Conservation (phyloP, 805 yeast genomes). For the Sugiyamaella marilandica region DNA sequence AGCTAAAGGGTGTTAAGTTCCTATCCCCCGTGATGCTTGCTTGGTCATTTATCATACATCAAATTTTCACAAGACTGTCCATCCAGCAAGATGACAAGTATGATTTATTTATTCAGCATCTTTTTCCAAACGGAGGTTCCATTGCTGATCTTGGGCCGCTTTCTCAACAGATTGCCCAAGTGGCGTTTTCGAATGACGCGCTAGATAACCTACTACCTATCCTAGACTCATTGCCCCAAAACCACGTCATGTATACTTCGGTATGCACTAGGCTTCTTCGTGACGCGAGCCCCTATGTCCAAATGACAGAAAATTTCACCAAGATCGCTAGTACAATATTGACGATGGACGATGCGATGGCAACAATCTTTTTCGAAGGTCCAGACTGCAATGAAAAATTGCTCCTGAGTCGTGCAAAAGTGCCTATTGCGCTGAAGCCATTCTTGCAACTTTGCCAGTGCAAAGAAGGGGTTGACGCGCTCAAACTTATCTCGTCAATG, state of each 20-base stretch:
- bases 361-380: constrained; percentile 44
- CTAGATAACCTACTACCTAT: constrained; percentile 4
- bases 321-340: constrained; percentile 41
- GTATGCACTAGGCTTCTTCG: constrained; percentile 23
- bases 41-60: constrained; percentile 28
- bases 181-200: constrained; percentile 11
- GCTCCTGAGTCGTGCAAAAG: constrained; percentile 61
- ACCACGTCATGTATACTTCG: constrained; percentile 9
- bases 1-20: constrained; percentile 2
- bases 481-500: constrained; percentile 53
- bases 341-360: constrained; percentile 40
- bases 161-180: neutral
- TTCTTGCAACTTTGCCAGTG: constrained; percentile 52
- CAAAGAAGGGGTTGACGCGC: constrained; percentile 59
- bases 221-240: constrained; percentile 5
- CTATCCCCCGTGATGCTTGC: constrained; percentile 22
- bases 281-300: constrained; percentile 46
- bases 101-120: neutral
- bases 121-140: neutral
- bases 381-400: constrained; percentile 43
- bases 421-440: constrained; percentile 61
- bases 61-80: constrained; percentile 23
- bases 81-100: constrained; percentile 11
- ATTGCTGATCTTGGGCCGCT: neutral
- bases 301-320: constrained; percentile 44